These are phyloP conservation scores for Sphaerosporella brunnea DNA, from an alignment of 495 filamentous ascomycete genomes.

Conservation along the genomic window DNA sequence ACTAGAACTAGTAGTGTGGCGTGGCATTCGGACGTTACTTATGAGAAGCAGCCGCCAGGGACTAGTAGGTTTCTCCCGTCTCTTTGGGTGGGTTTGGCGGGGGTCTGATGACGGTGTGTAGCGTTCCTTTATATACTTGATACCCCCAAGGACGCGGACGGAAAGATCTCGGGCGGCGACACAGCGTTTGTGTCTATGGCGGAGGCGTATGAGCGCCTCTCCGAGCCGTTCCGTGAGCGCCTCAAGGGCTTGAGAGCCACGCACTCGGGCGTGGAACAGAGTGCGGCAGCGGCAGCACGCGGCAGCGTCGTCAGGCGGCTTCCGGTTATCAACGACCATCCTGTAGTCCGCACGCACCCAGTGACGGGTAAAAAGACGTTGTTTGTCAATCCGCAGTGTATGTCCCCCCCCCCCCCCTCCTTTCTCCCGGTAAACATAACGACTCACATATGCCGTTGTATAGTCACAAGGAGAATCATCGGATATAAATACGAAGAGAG, in stretches of 20 bases:
- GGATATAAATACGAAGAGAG: slow-evolving; percentile 62
- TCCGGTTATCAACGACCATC: slow-evolving; percentile 53
- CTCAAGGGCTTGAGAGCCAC: slow-evolving; percentile 61
- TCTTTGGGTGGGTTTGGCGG: no score
- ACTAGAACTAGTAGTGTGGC: slow-evolving; percentile 49
- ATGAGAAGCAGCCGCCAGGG: slow-evolving; percentile 65
- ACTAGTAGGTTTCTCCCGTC: slow-evolving; percentile 30
- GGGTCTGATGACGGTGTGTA: no score
- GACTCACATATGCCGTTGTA: slow-evolving; percentile 32
- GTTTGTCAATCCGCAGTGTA: slow-evolving; percentile 73
- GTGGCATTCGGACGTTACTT: slow-evolving; percentile 72
- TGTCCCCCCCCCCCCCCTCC: slow-evolving; percentile 25
- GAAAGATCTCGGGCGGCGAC: slow-evolving; percentile 44
- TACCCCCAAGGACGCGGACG: slow-evolving; percentile 31
- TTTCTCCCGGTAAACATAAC: slow-evolving; percentile 10
- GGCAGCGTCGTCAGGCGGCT: slow-evolving; percentile 50
- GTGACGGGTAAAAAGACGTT: slow-evolving; percentile 70
- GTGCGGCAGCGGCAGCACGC: slow-evolving; percentile 34
- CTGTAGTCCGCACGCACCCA: slow-evolving; percentile 61
- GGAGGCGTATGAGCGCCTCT: slow-evolving; percentile 61
- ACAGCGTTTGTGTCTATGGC: slow-evolving; percentile 56
- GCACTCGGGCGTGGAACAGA: slow-evolving; percentile 60
- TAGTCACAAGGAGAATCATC: slow-evolving; percentile 52
- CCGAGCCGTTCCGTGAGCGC: slow-evolving; percentile 48
- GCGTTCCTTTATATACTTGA: slow-evolving; percentile 70